phyloP scores from a whole-genome alignment of 805 yeast genomes.

The Lipomyces yamanashiensis region DNA sequence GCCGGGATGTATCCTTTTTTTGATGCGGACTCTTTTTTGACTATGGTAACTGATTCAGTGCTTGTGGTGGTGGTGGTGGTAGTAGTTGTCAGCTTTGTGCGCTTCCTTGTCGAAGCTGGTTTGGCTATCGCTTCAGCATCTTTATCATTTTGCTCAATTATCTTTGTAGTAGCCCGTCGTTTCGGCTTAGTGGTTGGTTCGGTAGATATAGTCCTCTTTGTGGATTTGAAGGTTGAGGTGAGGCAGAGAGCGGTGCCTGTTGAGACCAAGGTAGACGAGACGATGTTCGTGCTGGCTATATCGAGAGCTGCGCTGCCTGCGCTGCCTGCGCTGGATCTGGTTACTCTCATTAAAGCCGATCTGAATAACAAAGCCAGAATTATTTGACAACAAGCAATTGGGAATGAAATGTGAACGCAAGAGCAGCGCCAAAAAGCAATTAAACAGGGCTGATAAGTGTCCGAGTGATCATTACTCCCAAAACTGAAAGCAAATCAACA shows the following conservation, averaged over 20 bases:
- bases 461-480: neutral
- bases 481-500: too few relatives aligned
- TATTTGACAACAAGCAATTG: neutral
- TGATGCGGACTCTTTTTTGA: neutral
- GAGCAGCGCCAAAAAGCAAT: neutral
- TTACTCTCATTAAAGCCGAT: slow-evolving; percentile 1
- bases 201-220: neutral
- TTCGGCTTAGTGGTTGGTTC: neutral
- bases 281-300: neutral
- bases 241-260: neutral
- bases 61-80: neutral
- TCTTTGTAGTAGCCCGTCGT: neutral
- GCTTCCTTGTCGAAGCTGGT: neutral
- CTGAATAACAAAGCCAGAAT: neutral
- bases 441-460: neutral
- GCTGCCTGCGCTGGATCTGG: neutral
- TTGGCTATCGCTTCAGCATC: neutral
- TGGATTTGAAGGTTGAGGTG: slow-evolving; percentile 3
- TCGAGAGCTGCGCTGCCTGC: neutral
- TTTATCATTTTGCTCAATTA: neutral
- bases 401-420: neutral
- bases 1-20: slow-evolving; percentile 4
- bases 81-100: neutral
- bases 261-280: neutral
- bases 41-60: neutral